These are phyloP conservation scores for Monilinia fructigena DNA, from an alignment of 2,329 filamentous ascomycete species.

Conservation along the genomic window DNA sequence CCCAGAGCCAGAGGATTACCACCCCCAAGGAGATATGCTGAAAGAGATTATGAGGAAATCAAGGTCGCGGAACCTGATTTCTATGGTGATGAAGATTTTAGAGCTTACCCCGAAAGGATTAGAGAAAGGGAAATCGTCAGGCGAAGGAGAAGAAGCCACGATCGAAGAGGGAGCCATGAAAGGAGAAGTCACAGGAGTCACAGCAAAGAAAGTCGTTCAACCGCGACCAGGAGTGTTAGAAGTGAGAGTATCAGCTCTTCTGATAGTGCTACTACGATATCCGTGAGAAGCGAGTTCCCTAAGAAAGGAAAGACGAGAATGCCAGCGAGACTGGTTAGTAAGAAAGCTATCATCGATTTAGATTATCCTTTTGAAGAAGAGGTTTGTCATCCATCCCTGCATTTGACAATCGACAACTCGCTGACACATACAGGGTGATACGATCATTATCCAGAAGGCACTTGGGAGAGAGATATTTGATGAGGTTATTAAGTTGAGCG, in stretches of 20 bases:
- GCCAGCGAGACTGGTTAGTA: constrained; percentile 75
- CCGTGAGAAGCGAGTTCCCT: constrained; percentile 63
- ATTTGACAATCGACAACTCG: not conserved
- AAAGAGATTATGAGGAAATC: constrained; percentile 64
- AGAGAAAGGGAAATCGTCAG: constrained; percentile 61
- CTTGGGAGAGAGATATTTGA: constrained; percentile 88
- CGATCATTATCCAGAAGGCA: constrained; percentile 78
- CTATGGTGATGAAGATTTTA: constrained; percentile 71
- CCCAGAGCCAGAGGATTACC: constrained; percentile 62
- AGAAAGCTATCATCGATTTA: constrained; percentile 76
- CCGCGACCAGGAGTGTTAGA: constrained; percentile 32
- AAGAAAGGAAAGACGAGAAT: constrained; percentile 90
- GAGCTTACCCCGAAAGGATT: constrained; percentile 58
- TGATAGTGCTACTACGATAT: constrained; percentile 44
- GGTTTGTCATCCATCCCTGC: constrained; percentile 49
- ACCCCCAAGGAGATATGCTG: constrained; percentile 56
- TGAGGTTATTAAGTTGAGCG: constrained; percentile 79
- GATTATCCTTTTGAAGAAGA: constrained; percentile 87
- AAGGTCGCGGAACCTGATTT: constrained; percentile 64
- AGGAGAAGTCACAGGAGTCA: constrained; percentile 30
- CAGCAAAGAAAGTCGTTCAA: constrained; percentile 37
- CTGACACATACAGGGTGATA: constrained; percentile 63
- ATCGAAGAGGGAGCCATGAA: constrained; percentile 37
- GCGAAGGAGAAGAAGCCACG: constrained; percentile 42
- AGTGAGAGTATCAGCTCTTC: constrained; percentile 48